phyloP scores from a whole-genome alignment of 768 basidiomycete genomes.

The Naganishia onofrii region DNA sequence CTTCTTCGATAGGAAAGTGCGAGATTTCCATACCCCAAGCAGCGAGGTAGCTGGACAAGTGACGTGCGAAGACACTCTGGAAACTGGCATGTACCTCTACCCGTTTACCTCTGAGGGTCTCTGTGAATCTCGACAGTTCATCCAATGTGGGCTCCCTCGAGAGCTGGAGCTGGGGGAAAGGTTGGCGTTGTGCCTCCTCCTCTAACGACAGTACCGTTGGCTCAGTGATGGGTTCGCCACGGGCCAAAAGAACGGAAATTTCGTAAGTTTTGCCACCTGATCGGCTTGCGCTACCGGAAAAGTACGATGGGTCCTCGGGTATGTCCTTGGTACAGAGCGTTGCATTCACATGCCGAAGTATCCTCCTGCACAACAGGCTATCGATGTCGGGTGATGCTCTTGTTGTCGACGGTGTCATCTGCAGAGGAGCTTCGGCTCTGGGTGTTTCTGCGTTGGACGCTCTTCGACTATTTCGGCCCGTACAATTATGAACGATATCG shows the following conservation, averaged over 20 bases:
- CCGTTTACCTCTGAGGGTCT: conserved; percentile 75
- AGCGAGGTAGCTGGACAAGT: conserved; percentile 86
- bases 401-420: not conserved
- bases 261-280: conserved; percentile 61
- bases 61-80: conserved; percentile 83
- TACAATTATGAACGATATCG: conserved; percentile 61
- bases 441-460: conserved; percentile 30
- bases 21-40: conserved; percentile 93
- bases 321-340: conserved; percentile 33
- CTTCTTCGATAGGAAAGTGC: conserved; percentile 59
- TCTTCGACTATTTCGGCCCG: conserved; percentile 30
- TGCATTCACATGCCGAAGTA: conserved; percentile 47
- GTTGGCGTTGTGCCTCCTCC: conserved; percentile 56
- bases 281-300: conserved; percentile 41
- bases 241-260: conserved; percentile 62
- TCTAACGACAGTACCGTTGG: conserved; percentile 56
- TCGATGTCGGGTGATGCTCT: conserved; percentile 41
- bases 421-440: conserved; percentile 20
- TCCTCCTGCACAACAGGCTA: conserved; percentile 40
- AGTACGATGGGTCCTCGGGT: conserved; percentile 32
- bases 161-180: conserved; percentile 58
- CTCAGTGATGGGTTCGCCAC: conserved; percentile 57
- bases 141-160: conserved; percentile 73
- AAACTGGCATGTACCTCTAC: conserved; percentile 80
- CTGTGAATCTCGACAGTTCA: conserved; percentile 74